phyloP scores from a whole-genome alignment of 2,329 filamentous ascomycete species.

The Cercospora sojina region DNA sequence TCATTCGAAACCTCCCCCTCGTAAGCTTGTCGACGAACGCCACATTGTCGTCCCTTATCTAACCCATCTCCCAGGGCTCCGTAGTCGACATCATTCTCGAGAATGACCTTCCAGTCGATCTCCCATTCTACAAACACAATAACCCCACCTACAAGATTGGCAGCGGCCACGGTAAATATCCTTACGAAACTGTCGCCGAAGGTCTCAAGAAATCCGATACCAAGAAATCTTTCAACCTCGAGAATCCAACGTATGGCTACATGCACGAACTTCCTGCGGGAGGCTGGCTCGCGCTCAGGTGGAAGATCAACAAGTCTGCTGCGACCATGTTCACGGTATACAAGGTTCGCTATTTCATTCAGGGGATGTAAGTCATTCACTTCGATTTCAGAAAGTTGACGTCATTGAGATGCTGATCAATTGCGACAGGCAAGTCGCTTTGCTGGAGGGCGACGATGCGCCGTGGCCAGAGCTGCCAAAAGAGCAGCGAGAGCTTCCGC shows the following conservation, averaged over 20 bases:
- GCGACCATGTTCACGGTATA: conserved; percentile 27
- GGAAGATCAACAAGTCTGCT: conserved; percentile 23
- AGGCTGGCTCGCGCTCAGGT: conserved; percentile 25
- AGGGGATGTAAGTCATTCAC: conserved; percentile 23
- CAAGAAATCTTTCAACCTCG: conserved; percentile 13
- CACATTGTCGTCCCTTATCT: background rate
- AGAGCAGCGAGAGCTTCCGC: conserved; percentile 18
- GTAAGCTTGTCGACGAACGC: background rate
- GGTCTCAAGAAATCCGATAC: background rate
- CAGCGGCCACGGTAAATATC: conserved; percentile 16
- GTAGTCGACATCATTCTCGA: conserved; percentile 26
- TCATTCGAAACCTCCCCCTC: conserved; percentile 13
- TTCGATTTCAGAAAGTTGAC: background rate
- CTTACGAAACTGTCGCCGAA: conserved; percentile 11
- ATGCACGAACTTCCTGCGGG: conserved; percentile 24
- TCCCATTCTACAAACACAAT: conserved; percentile 28
- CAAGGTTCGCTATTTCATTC: conserved; percentile 23
- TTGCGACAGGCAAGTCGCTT: conserved; percentile 9
- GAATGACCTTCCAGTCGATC: conserved; percentile 19
- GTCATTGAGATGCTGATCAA: background rate
- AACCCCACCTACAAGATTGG: conserved; percentile 24
- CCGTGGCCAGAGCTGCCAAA: conserved; percentile 22
- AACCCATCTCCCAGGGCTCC: conserved; percentile 16
- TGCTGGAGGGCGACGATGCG: conserved; percentile 26
- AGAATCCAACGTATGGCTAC: conserved; percentile 21